Evolutionary conservation across 768 basidiomycete genomes (phyloP).

Genomic region (Hortiboletus flavorubellus): DNA sequence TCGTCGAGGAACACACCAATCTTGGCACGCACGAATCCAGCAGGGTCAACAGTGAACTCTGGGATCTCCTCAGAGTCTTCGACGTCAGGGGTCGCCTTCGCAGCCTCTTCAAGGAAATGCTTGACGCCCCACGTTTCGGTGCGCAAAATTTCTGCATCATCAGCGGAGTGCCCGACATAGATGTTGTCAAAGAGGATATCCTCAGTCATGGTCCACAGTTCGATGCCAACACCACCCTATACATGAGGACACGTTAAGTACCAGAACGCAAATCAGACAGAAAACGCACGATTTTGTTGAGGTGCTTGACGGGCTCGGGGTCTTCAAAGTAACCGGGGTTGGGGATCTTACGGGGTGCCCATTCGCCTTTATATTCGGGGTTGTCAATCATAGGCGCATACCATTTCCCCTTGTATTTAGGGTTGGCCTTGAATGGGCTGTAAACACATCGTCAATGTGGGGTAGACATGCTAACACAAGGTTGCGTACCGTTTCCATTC

Average conservation of each 20-base stretch:
- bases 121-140: conserved; percentile 90
- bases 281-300: conserved; percentile 75
- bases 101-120: conserved; percentile 71
- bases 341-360: conserved; percentile 86
- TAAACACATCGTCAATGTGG: background rate
- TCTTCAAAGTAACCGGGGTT: conserved; percentile 95
- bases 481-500: conserved; percentile 74
- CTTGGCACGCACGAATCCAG: conserved; percentile 76
- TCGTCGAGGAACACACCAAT: conserved; percentile 77
- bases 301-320: conserved; percentile 69
- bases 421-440: conserved; percentile 87
- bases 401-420: conserved; percentile 98
- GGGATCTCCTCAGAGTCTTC: conserved; percentile 42
- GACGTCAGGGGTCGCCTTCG: conserved; percentile 42
- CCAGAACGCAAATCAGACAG: background rate
- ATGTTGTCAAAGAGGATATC: conserved; percentile 93
- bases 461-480: background rate
- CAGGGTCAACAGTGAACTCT: conserved; percentile 68
- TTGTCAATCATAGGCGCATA: conserved; percentile 92
- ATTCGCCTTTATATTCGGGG: conserved; percentile 94
- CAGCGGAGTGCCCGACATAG: conserved; percentile 86
- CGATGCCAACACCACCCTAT: conserved; percentile 92
- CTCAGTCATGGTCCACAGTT: conserved; percentile 99
- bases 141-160: conserved; percentile 81
- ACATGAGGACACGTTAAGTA: conserved; percentile 1